A percentile compares a stretch with the other conserved stretches of the same genome.
These are phyloP conservation scores for Suillus plorans DNA, from an alignment of 768 basidiomycete genomes.

Conservation along the genomic window DNA sequence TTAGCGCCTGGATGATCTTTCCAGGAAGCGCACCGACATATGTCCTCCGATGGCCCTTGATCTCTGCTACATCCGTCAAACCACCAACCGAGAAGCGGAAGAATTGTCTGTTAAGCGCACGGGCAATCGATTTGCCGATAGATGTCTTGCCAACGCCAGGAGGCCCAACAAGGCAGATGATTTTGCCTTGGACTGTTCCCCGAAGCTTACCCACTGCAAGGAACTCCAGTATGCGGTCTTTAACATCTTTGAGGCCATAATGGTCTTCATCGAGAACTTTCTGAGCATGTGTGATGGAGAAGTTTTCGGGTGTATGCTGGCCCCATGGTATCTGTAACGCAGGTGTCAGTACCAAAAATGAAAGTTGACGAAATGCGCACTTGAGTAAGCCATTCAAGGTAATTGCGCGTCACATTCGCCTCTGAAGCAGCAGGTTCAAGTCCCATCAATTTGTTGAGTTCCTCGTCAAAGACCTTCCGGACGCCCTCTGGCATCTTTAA, in stretches of 20 bases:
- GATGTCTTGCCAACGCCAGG: constrained; percentile 98
- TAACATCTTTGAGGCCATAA: constrained; percentile 89
- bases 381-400: constrained; percentile 91
- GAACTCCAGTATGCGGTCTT: constrained; percentile 93
- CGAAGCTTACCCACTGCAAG: constrained; percentile 93
- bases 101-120: constrained; percentile 88
- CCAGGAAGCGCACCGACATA: constrained; percentile 94
- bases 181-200: constrained; percentile 96
- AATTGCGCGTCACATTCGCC: constrained; percentile 92
- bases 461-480: constrained; percentile 94
- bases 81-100: constrained; percentile 98
- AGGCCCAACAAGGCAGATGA: constrained; percentile 93
- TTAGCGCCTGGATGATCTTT: constrained; percentile 93
- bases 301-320: constrained; percentile 90
- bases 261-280: constrained; percentile 92
- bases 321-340: constrained; percentile 87
- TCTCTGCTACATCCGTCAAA: constrained; percentile 96
- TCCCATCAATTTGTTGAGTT: constrained; percentile 84
- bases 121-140: constrained; percentile 93
- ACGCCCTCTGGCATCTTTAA: constrained; percentile 90
- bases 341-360: constrained; percentile 4
- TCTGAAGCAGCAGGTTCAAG: constrained; percentile 91
- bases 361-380: constrained; percentile 31
- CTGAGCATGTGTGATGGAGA: constrained; percentile 79
- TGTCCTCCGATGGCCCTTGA: constrained; percentile 97